Base-by-base conservation (phyloP, 1,284 basidiomycete genomes). In the Puccinia novopanici region DNA sequence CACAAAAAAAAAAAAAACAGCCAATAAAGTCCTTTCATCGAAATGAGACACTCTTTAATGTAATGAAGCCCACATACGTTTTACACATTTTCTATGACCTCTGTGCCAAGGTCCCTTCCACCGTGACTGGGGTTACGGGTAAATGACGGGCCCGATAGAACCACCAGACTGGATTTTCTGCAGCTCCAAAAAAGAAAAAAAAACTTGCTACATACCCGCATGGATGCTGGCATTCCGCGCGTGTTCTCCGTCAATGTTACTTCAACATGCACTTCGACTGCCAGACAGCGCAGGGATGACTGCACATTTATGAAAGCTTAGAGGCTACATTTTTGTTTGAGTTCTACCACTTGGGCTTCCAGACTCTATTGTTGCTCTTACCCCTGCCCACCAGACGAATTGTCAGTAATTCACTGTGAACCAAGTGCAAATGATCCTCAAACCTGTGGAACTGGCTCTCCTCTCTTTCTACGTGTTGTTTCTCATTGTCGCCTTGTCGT, bases 401-500 rank as follows among this genome's bases (percentile, higher is more conserved):
- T 12, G 19, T 2, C 34, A 40, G 8, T 17, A 19, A 37, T 40
- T 40, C 22, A 34, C 34, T 15, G 59, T 63, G 19, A n/a, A 63
- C 59, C 34, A 63, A 40, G 17, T 63, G 19, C 27, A 37, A 40
- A 63, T 63, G 59, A 63, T 34, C 27, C 24, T 34, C 59, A 63
- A 63, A 63, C 59, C 59, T 40, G 34, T 34, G 2, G 59, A 63
- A 63, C 59, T 63, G 15, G 34, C 40, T 40, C 59, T 63, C 34
- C 59, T 63, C 59, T 63, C 59, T 22, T 63, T 63, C 59, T 63
- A 63, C 27, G 30, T 63, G 17, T 40, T 63, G 22, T 63, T 63
- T 63, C 59, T 63, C 19, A n/a, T 63, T 40, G 17, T 63, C 17
- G 34, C 59, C 34, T 63, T 63, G 34, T 63, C 59, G 34, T 40